Percentiles rank a stretch among this genome's conserved stretches.
These are phyloP conservation scores for Globisporangium nunn DNA, from an alignment of 352 stramenopile species.

Conservation along the genomic window DNA sequence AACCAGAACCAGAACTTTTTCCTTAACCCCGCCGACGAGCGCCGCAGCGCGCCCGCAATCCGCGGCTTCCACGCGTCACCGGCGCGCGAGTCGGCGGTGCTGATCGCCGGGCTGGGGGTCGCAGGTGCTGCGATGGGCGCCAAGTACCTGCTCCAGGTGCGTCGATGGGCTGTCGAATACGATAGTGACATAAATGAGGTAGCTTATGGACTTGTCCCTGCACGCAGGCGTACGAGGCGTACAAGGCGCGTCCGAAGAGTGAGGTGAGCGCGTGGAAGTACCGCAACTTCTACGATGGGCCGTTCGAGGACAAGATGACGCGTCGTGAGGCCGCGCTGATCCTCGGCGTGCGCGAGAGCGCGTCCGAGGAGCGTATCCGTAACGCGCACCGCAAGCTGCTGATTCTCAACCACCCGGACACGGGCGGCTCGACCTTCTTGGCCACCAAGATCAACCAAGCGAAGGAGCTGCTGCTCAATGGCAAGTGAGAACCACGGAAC, in stretches of 20 bases:
- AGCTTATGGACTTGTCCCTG: too few species aligned
- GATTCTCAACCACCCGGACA: conserved; percentile 99
- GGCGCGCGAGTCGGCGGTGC: conserved; percentile 47
- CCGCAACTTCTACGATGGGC: conserved; percentile 92
- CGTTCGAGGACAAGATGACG: conserved; percentile 99
- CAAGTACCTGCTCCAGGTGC: conserved; percentile 73
- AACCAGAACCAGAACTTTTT: background rate
- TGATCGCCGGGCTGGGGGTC: conserved; percentile 64
- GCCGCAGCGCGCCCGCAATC: conserved; percentile 9
- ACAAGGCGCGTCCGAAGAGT: conserved; percentile 67
- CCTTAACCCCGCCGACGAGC: background rate
- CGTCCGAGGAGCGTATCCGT: conserved; percentile 93
- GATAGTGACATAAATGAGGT: background rate
- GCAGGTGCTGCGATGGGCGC: conserved; percentile 58
- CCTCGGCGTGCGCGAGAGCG: conserved; percentile 95
- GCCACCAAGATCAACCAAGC: conserved; percentile 99
- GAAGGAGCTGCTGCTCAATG: conserved; percentile 93
- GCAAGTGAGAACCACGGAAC: conserved; percentile 1
- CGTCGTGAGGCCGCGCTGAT: conserved; percentile 97
- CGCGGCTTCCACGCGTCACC: conserved; percentile 61
- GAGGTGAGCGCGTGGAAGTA: conserved; percentile 68
- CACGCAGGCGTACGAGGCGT: conserved; percentile 53
- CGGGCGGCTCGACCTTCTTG: conserved; percentile 97
- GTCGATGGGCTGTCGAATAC: background rate
- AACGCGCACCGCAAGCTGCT: conserved; percentile 97